phyloP scores from a whole-genome alignment of 306 rosid genomes.

The Lablab purpureus region DNA sequence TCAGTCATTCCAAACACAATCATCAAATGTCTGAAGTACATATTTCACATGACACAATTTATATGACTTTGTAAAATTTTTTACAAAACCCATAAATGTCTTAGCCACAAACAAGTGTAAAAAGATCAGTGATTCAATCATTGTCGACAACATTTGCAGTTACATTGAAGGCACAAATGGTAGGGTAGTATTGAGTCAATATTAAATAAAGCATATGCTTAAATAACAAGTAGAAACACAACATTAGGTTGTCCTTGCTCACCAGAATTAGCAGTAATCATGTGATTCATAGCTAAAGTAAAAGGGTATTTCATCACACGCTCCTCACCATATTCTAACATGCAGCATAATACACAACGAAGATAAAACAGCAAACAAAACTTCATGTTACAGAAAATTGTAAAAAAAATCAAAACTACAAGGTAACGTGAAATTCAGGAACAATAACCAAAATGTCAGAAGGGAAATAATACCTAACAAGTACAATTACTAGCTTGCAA shows the following conservation, averaged over 20 bases:
- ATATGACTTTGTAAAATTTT: slow-evolving; percentile 6
- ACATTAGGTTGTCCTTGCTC: neutral
- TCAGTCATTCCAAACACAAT: slow-evolving; percentile 9
- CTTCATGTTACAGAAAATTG: slow-evolving; percentile 13
- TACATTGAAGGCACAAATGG: slow-evolving; percentile 6
- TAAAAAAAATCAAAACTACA: neutral
- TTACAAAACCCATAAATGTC: neutral
- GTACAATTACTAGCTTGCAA: neutral
- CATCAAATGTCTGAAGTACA: slow-evolving; percentile 15
- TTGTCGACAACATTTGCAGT: slow-evolving; percentile 19
- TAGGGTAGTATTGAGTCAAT: neutral
- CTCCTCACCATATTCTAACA: slow-evolving; percentile 19
- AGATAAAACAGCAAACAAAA: slow-evolving; percentile 24
- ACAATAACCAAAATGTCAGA: slow-evolving; percentile 13
- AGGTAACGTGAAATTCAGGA: slow-evolving; percentile 5
- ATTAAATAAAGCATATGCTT: neutral
- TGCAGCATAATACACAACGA: neutral
- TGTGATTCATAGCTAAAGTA: slow-evolving; percentile 5
- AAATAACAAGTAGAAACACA: slow-evolving; percentile 8
- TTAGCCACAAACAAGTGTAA: slow-evolving; percentile 4
- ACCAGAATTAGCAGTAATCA: slow-evolving; percentile 19
- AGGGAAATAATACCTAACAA: neutral
- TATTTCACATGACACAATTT: slow-evolving; percentile 10
- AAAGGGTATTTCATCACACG: slow-evolving; percentile 7
- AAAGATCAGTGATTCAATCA: slow-evolving; percentile 16